Percentiles rank a stretch among this genome's conserved stretches.
Evolutionary conservation across 108 stramenopile species (phyloP).

Genomic region (Ochromonas danica): DNA sequence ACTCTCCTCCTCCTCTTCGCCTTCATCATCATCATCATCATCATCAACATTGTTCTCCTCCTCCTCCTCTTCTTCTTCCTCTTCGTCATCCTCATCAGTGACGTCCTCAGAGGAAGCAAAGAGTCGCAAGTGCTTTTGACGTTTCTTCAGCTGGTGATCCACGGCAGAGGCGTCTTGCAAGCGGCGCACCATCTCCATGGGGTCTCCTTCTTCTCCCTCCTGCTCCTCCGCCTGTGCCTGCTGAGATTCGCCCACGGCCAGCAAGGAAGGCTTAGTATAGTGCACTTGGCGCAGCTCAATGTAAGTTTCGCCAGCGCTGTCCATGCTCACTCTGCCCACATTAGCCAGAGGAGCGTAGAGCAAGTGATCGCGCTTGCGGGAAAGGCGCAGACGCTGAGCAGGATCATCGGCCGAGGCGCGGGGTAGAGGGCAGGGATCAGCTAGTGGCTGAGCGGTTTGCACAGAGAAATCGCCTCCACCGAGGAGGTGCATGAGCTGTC

Average conservation of each 20-base stretch:
- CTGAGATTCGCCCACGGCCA: conserved; percentile 51
- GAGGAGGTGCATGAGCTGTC: conserved; percentile 81
- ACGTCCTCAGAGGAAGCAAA: neutral
- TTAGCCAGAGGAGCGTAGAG: conserved; percentile 92
- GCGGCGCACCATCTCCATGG: conserved; percentile 65
- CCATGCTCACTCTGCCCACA: conserved; percentile 83
- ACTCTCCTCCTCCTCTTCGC: conserved; percentile 47
- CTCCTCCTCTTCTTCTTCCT: neutral
- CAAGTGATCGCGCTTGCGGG: conserved; percentile 78
- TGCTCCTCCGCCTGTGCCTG: neutral
- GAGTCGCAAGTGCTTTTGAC: conserved; percentile 28
- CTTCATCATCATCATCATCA: conserved; percentile 30
- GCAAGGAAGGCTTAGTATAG: conserved; percentile 76
- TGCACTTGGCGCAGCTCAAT: conserved; percentile 85
- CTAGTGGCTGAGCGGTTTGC: conserved; percentile 63
- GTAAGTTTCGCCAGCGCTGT: conserved; percentile 89
- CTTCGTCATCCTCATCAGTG: conserved; percentile 21
- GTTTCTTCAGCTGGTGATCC: conserved; percentile 76
- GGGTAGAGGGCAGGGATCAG: conserved; percentile 66
- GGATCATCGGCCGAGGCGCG: neutral
- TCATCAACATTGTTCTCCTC: conserved; percentile 28
- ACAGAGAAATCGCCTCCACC: conserved; percentile 91
- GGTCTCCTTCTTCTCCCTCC: neutral
- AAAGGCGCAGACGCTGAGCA: conserved; percentile 63
- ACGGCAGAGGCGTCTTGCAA: conserved; percentile 84